Conservation (phyloP, 768 basidiomycete genomes). For the Paxillus involutus region DNA sequence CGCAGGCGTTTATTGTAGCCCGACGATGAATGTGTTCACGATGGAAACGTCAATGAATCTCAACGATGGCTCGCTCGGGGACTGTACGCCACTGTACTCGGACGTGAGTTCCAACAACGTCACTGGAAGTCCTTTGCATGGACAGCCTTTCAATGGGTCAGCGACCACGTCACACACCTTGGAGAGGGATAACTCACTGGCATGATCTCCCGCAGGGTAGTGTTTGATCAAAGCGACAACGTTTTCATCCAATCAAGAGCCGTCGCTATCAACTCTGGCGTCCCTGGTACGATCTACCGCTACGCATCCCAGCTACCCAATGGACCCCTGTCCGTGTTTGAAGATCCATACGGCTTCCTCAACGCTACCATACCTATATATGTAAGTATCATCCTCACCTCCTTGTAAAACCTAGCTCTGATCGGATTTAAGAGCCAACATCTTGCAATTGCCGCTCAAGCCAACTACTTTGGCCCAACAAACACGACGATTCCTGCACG, state of each 20-base stretch:
- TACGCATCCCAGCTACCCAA: constrained; percentile 42
- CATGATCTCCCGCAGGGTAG: constrained; percentile 32
- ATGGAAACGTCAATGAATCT: constrained; percentile 46
- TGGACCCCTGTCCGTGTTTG: constrained; percentile 48
- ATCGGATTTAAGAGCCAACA: constrained; percentile 47
- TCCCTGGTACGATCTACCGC: constrained; percentile 61
- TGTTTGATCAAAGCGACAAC: constrained; percentile 38
- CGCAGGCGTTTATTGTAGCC: constrained; percentile 57
- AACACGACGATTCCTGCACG: constrained; percentile 39
- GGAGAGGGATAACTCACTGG: not conserved
- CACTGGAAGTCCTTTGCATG: constrained; percentile 43
- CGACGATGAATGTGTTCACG: constrained; percentile 44
- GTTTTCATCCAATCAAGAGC: constrained; percentile 54
- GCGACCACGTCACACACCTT: constrained; percentile 7
- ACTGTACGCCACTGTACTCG: constrained; percentile 33
- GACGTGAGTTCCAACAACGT: constrained; percentile 48
- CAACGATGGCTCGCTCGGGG: constrained; percentile 39
- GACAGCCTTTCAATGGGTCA: constrained; percentile 62
- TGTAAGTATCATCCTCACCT: constrained; percentile 12
- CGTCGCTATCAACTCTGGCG: constrained; percentile 44
- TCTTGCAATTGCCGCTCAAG: constrained; percentile 55
- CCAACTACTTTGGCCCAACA: constrained; percentile 53
- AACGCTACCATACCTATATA: constrained; percentile 46
- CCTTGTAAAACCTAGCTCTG: not conserved
- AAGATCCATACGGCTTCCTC: constrained; percentile 49